Conservation (phyloP, 352 stramenopile species). For the Pythium aristosporum region DNA sequence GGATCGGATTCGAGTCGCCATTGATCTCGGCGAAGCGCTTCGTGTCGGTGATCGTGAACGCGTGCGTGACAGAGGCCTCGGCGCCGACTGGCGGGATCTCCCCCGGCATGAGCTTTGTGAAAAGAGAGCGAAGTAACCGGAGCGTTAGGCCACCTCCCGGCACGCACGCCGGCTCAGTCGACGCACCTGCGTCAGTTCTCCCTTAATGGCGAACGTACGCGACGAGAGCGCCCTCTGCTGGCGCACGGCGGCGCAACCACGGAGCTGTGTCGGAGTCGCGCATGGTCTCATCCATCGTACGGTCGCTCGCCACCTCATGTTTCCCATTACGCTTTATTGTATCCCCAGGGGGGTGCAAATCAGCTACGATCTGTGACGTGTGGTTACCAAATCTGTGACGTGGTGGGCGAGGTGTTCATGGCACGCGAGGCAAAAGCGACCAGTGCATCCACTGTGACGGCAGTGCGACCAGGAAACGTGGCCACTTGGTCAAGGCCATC, state of each 20-base stretch:
- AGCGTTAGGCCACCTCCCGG: background rate
- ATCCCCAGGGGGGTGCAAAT: conserved; percentile 13
- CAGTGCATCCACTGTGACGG: conserved; percentile 14
- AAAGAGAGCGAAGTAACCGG: background rate
- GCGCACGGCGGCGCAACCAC: background rate
- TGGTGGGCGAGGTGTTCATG: background rate
- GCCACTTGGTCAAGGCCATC: background rate
- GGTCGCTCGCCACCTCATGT: conserved; percentile 12
- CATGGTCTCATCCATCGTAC: background rate
- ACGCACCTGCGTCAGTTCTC: conserved; percentile 27
- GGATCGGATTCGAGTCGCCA: conserved; percentile 77
- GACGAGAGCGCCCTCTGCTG: conserved; percentile 7
- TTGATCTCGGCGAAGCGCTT: conserved; percentile 57
- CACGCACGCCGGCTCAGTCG: background rate
- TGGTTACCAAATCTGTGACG: conserved; percentile 5
- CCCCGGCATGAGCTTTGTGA: conserved; percentile 45
- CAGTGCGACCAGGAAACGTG: conserved; percentile 7
- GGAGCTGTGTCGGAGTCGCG: background rate
- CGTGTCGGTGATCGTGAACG: conserved; percentile 64
- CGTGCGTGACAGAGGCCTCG: conserved; percentile 53
- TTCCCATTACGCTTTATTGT: conserved; percentile 4
- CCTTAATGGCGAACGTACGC: conserved; percentile 26
- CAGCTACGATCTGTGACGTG: conserved; percentile 10
- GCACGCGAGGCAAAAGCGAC: background rate
- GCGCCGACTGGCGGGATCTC: conserved; percentile 52